Evolutionary conservation across 2,329 filamentous ascomycete genomes (phyloP), one percentile per base, ranked within the genome.

Genomic region (Teratosphaeria viscida): DNA sequence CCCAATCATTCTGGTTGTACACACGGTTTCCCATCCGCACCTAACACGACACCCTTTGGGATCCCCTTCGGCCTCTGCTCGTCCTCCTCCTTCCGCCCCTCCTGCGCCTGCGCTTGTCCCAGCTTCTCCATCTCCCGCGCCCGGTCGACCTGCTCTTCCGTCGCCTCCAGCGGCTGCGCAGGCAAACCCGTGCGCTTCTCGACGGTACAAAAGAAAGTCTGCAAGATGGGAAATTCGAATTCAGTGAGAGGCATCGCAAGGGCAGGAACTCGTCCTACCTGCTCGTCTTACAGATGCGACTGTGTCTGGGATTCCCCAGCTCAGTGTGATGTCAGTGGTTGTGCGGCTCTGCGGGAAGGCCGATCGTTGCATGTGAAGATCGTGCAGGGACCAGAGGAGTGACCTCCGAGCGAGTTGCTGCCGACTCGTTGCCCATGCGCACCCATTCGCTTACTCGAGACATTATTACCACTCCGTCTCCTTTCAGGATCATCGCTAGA

Each of bases 21-120:
- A 78, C 76, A 92, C 89, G 89, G 89, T 75, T 94, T 94, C 59
- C 89, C 89, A 76, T 94, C 88, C 63, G 87, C 87, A 54, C 86
- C 89, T 39, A 92, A 76, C 43, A 92, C 82, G 2, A 92, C 79
- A 63, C 88, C 88, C 68, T 87, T 89, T 16, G 87, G 83, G 34
- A 88, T 75, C 68, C 79, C 82, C 69, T 82, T 82, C 29, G 80
- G 75, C 55, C 62, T 67, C 2, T 60, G 64, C 35, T 67, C 67
- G 10, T 69, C 65, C n/a, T 69, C 62, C 39, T 65, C 26, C 34
- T 34, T 27, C 53, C 53, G 12, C 34, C 16, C 16, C 23, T 11
- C 19, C 52, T 27, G 26, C 52, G 52, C 12, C 34, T 55, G 29
- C 34, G 52, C 62, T 37, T 67, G 62, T 10, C 68, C 67, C 27